Conservation (phyloP, 352 stramenopile genomes). For the Pythium periplocum region DNA sequence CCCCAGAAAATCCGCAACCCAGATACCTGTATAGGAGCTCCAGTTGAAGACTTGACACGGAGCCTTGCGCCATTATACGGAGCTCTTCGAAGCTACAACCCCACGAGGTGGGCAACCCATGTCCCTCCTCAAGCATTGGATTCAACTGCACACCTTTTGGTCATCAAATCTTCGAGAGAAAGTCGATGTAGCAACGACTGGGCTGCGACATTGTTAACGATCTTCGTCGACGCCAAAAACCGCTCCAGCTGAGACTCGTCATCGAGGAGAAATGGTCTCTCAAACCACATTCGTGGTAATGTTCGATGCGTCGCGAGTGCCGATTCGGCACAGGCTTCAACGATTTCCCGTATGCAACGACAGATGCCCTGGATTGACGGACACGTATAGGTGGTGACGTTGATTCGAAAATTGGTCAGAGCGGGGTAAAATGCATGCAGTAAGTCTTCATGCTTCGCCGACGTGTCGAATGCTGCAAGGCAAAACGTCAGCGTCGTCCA, state of each 20-base stretch:
- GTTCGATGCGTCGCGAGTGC: constrained; percentile 34
- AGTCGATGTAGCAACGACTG: constrained; percentile 70
- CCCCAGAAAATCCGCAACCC: no score
- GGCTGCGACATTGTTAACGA: constrained; percentile 56
- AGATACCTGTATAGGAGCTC: constrained; percentile 1
- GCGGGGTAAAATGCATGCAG: constrained; percentile 45
- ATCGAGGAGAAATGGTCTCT: constrained; percentile 64
- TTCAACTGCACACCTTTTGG: constrained; percentile 22
- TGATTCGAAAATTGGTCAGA: constrained; percentile 50
- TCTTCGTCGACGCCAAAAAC: constrained; percentile 61
- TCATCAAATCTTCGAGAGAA: constrained; percentile 48
- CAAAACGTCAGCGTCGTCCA: constrained; percentile 1
- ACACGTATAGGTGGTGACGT: constrained; percentile 37
- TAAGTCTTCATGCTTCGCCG: constrained; percentile 14
- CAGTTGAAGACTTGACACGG: background rate
- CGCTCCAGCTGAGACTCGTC: constrained; percentile 73
- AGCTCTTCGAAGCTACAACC: constrained; percentile 1
- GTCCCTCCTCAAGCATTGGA: background rate
- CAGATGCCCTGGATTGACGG: constrained; percentile 30
- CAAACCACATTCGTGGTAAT: constrained; percentile 68
- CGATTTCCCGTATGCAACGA: constrained; percentile 34
- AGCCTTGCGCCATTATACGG: background rate
- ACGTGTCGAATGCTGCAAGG: constrained; percentile 1
- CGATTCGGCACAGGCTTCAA: constrained; percentile 47
- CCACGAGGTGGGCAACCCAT: background rate